phyloP scores from a whole-genome alignment of 1,139 yeast species.

The Zhuliangozyma parablackwelliae region DNA sequence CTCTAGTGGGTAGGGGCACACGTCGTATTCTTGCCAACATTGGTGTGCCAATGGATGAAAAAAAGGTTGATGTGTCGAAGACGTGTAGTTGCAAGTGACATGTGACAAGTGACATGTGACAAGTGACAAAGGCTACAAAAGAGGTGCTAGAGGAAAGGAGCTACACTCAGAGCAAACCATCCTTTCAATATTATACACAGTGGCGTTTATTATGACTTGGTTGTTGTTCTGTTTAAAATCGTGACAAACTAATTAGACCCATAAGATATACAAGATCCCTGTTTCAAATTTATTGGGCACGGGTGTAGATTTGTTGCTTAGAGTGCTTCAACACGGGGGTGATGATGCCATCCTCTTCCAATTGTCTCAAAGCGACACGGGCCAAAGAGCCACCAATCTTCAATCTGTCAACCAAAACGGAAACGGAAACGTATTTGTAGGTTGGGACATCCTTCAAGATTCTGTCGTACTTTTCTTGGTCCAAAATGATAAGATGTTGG shows the following conservation, averaged over 20 bases:
- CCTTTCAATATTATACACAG: slow-evolving; percentile 3
- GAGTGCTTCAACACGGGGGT: slow-evolving; percentile 94
- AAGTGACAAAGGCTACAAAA: too few relatives aligned
- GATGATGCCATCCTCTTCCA: slow-evolving; percentile 93
- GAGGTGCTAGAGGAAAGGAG: too few relatives aligned
- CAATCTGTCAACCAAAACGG: slow-evolving; percentile 98
- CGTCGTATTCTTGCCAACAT: too few relatives aligned
- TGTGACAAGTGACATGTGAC: too few relatives aligned
- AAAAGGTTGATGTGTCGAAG: too few relatives aligned
- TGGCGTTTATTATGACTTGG: slow-evolving; percentile 6
- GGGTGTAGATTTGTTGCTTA: slow-evolving; percentile 93
- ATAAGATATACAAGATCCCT: slow-evolving; percentile 1
- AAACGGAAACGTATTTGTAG: slow-evolving; percentile 96
- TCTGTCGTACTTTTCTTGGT: slow-evolving; percentile 99
- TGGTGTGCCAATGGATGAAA: too few relatives aligned
- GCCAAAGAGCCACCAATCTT: slow-evolving; percentile 99
- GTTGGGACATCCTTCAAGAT: slow-evolving; percentile 99
- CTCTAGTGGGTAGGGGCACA: too few relatives aligned
- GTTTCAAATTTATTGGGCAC: slow-evolving; percentile 44
- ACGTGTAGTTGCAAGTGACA: too few relatives aligned
- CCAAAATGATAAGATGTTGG: slow-evolving; percentile 94
- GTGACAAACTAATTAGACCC: slow-evolving; percentile 1
- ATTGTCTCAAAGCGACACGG: slow-evolving; percentile 94
- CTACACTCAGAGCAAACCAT: too few relatives aligned
- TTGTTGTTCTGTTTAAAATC: slow-evolving; percentile 1